Evolutionary conservation across 768 basidiomycete species (phyloP), one percentile per base, ranked within the genome.

Genomic region (Kwoniella sp.): DNA sequence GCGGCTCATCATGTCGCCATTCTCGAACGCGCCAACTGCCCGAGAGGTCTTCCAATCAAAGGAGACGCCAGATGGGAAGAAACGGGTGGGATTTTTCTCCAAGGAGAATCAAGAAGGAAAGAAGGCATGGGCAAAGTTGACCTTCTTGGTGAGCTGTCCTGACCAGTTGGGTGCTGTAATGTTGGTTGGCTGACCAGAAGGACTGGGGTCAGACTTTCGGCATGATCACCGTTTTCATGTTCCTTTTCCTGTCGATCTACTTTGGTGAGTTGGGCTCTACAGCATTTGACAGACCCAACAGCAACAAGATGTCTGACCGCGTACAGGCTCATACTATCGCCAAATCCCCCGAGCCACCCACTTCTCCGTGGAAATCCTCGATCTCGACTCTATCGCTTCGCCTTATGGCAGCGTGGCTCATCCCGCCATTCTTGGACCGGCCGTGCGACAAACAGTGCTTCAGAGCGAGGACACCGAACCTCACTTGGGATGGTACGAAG

Each of bases 351-450:
- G 72, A 49, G 52, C 70, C 1, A 44, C 68, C 25, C 67, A 71
- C 7, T 60, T 75, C 2, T 63, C 60, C 0, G 58, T 72, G 46
- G 64, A 61, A 32, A 46, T 75, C 17, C 41, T 75, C 50, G 66
- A 74, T 52, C 70, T 75, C 41, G 73, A 75, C 48, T 63, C 70
- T 4, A 31, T 46, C 3, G 61, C 67, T 3, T 65, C 67, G 1
- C 60, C 67, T 6, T 27, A 31, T 14, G 61, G 60, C 8, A 56
- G 65, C 0, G 49, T 58, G 0, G 46, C 58, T 1, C 67, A 70
- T 41, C 60, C 64, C 8, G 71, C 74, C 4, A 63, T 71, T 45
- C 61, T 74, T 9, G 74, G 74, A 0, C 74, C 73, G 3, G 62
- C 68, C 3, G 44, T 74, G 5, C 50, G 43, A 1, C 6, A 48